Conservation (phyloP, 768 basidiomycete genomes). For the Naganishia friedmannii region DNA sequence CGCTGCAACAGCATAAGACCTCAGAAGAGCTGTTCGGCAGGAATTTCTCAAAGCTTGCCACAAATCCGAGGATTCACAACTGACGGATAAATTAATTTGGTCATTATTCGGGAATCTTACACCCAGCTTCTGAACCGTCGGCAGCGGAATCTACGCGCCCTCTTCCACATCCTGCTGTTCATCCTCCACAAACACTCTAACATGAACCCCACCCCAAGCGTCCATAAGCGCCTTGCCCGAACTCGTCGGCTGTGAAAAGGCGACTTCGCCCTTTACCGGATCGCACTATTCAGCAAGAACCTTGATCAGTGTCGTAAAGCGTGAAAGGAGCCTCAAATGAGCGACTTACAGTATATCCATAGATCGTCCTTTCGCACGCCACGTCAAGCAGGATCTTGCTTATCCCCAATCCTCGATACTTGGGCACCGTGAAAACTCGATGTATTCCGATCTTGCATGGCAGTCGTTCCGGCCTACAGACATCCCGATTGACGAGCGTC, state of each 20-base stretch:
- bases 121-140: too few species aligned
- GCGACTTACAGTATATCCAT: constrained; percentile 38
- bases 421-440: constrained; percentile 45
- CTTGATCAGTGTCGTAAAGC: not conserved
- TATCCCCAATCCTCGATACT: constrained; percentile 40
- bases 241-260: constrained; percentile 49
- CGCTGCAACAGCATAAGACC: too few species aligned
- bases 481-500: not conserved
- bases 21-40: too few species aligned
- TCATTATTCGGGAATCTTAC: too few species aligned
- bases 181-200: constrained; percentile 50
- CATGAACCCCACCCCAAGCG: constrained; percentile 43
- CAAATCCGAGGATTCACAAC: too few species aligned
- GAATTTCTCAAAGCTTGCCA: too few species aligned
- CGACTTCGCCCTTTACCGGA: constrained; percentile 41
- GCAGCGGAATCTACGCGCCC: not conserved
- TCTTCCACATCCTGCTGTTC: constrained; percentile 35
- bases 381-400: constrained; percentile 38
- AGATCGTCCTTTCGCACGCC: constrained; percentile 41
- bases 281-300: constrained; percentile 23
- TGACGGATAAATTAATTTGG: too few species aligned
- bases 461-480: constrained; percentile 38
- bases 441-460: constrained; percentile 48
- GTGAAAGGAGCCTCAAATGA: constrained; percentile 13
- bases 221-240: constrained; percentile 46